phyloP scores from a whole-genome alignment of 371 early-diverging fungal genomes.

The Mortierella sp. region DNA sequence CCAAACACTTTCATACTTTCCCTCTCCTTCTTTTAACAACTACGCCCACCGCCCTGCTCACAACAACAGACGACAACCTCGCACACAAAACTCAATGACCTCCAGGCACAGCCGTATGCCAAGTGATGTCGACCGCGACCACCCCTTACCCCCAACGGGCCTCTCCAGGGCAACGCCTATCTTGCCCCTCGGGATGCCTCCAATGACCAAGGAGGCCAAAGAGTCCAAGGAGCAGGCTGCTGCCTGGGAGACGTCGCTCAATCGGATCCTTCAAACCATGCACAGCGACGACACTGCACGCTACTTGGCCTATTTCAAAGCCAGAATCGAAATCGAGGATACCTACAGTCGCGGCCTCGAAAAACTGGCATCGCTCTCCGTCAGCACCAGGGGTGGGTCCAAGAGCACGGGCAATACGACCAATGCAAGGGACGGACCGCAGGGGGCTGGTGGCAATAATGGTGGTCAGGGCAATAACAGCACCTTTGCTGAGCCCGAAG shows the following conservation, averaged over 20 bases:
- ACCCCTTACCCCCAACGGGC: conserved; percentile 11
- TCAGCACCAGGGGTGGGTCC: conserved; percentile 19
- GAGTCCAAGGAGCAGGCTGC: conserved; percentile 51
- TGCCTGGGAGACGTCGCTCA: conserved; percentile 48
- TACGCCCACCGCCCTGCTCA: neutral
- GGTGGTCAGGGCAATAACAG: conserved; percentile 8
- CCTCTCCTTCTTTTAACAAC: neutral
- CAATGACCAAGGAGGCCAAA: conserved; percentile 49
- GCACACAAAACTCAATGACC: conserved; percentile 22
- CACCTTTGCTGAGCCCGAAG: conserved; percentile 38
- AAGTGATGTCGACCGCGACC: conserved; percentile 45
- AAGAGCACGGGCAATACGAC: neutral
- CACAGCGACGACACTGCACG: conserved; percentile 50
- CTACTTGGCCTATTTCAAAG: conserved; percentile 49
- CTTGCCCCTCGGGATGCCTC: conserved; percentile 48
- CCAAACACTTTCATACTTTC: neutral
- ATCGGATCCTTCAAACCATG: conserved; percentile 53
- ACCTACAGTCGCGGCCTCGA: conserved; percentile 45
- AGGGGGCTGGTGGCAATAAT: conserved; percentile 8
- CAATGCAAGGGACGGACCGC: conserved; percentile 7
- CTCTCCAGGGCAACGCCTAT: conserved; percentile 44
- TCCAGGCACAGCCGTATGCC: conserved; percentile 49
- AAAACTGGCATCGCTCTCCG: conserved; percentile 22
- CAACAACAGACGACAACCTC: neutral
- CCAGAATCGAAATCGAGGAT: conserved; percentile 49